Conservation (phyloP, 345 rosid species). For the Hibiscus syriacus region DNA sequence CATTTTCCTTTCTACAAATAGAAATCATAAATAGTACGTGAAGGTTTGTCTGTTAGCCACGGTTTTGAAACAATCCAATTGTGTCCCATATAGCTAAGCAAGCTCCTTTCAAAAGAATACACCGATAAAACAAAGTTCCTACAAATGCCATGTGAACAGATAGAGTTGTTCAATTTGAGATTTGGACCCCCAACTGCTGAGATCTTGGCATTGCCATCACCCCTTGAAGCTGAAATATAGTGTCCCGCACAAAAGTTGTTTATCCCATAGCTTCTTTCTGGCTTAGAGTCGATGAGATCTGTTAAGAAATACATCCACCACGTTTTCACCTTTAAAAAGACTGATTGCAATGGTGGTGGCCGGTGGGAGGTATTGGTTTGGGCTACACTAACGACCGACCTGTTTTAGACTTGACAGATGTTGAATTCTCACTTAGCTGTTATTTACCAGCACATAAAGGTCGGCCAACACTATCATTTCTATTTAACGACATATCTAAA, state of each 20-base stretch:
- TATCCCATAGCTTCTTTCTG: slow-evolving; percentile 6
- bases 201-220: slow-evolving; percentile 6
- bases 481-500: too few relatives aligned
- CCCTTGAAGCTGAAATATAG: slow-evolving; percentile 4
- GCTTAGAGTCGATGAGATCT: background rate
- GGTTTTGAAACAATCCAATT: background rate
- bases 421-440: background rate
- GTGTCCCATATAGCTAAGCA: background rate
- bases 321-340: too few relatives aligned
- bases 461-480: background rate
- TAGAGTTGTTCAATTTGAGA: background rate
- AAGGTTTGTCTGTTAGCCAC: slow-evolving; percentile 9
- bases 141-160: slow-evolving; percentile 10
- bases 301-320: background rate
- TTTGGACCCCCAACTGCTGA: background rate
- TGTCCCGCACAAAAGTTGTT: background rate
- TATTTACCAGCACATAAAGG: background rate
- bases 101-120: background rate
- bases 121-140: background rate
- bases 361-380: background rate
- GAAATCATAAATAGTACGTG: slow-evolving; percentile 1
- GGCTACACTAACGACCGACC: background rate
- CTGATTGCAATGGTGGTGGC: background rate
- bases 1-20: background rate
- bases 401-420: background rate